A percentile compares a stretch with the other conserved stretches of the same genome.
Evolutionary conservation across 306 rosid genomes (phyloP).

Genomic region (Styphnolobium japonicum): DNA sequence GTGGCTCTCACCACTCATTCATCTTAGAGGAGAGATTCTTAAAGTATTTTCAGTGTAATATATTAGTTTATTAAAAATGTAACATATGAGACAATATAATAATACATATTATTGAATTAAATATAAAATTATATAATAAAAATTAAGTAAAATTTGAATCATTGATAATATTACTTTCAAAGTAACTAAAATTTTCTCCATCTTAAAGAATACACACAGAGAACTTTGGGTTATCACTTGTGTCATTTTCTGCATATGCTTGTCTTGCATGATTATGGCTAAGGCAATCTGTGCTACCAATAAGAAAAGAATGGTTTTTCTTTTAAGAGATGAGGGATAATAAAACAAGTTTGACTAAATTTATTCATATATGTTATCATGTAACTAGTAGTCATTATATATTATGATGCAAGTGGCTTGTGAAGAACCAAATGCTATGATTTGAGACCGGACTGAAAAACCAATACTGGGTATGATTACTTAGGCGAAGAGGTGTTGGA

Average conservation of each 20-base stretch:
- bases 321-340: neutral
- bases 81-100: too few species aligned
- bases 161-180: too few species aligned
- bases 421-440: neutral
- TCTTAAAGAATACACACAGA: too few species aligned
- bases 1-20: neutral
- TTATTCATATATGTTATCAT: too few species aligned
- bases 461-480: neutral
- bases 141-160: too few species aligned
- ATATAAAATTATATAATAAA: too few species aligned
- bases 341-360: neutral
- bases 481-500: neutral
- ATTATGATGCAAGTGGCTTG: neutral
- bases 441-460: neutral
- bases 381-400: neutral
- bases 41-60: too few species aligned
- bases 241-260: constrained; percentile 10
- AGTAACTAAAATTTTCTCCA: too few species aligned
- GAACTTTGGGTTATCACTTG: neutral
- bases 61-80: too few species aligned
- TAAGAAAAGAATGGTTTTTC: neutral
- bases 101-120: too few species aligned
- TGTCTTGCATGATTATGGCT: constrained; percentile 11
- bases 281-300: neutral
- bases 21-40: too few species aligned